A percentile compares a stretch with the other conserved stretches of the same genome.
Conservation (phyloP, 768 basidiomycete genomes). For the Tricholoma bakamatsutake region DNA sequence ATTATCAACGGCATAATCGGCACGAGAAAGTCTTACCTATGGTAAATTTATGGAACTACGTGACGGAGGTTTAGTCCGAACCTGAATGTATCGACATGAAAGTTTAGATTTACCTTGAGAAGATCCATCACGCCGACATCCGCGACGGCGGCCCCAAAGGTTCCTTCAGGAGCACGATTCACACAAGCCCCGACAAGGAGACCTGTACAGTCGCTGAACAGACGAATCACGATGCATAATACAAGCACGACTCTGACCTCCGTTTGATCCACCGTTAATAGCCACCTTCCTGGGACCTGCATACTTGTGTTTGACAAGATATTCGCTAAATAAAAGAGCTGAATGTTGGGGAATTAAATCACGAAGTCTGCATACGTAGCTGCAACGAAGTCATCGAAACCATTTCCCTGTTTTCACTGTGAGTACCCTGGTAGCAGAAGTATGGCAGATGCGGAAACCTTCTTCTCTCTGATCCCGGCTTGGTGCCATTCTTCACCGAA, state of each 20-base stretch:
- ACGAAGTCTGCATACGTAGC: slow-evolving; percentile 55
- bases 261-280: slow-evolving; percentile 79
- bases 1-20: slow-evolving; percentile 2
- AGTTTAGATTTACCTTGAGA: slow-evolving; percentile 47
- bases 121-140: slow-evolving; percentile 79
- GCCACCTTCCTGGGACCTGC: slow-evolving; percentile 64
- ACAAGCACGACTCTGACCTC: slow-evolving; percentile 39
- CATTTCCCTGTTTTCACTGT: slow-evolving; percentile 45
- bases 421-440: background rate
- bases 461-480: slow-evolving; percentile 62
- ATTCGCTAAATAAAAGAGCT: slow-evolving; percentile 46
- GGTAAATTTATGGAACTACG: slow-evolving; percentile 71
- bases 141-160: too few relatives aligned
- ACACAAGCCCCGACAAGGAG: too few relatives aligned
- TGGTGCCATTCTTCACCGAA: slow-evolving; percentile 86
- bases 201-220: slow-evolving; percentile 27
- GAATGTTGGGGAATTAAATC: too few relatives aligned
- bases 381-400: slow-evolving; percentile 79
- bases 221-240: background rate
- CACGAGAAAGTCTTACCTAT: slow-evolving; percentile 41
- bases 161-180: too few relatives aligned
- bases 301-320: slow-evolving; percentile 67
- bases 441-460: slow-evolving; percentile 35
- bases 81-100: background rate
- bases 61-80: slow-evolving; percentile 5